Percentiles rank a stretch among this genome's conserved stretches.
Conservation (phyloP, 768 basidiomycete species). For the Auricularia sp. region DNA sequence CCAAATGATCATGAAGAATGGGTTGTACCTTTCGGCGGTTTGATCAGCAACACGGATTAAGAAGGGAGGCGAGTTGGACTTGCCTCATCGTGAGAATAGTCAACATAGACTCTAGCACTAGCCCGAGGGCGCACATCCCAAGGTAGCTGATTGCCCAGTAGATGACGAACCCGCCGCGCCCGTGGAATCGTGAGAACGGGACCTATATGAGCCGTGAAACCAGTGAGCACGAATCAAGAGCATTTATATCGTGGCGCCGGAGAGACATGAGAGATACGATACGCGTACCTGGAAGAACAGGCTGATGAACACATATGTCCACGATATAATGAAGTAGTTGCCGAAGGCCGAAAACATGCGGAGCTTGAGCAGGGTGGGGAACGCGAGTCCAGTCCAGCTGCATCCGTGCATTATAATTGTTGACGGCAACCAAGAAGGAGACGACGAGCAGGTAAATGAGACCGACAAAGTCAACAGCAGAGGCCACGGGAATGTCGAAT, state of each 20-base stretch:
- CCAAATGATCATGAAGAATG: conserved; percentile 20
- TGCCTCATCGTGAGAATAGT: conserved; percentile 37
- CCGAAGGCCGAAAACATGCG: neutral
- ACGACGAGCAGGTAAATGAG: conserved; percentile 23
- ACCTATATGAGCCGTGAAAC: neutral
- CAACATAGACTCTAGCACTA: conserved; percentile 50
- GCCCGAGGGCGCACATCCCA: conserved; percentile 47
- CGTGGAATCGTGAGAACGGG: conserved; percentile 20
- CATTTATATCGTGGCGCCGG: no score
- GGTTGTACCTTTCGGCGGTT: conserved; percentile 3
- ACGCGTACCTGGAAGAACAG: no score
- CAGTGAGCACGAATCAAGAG: no score
- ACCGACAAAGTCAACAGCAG: conserved; percentile 22
- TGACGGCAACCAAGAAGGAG: conserved; percentile 11
- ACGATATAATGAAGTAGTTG: neutral
- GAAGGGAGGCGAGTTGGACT: no score
- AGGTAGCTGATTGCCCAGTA: conserved; percentile 60
- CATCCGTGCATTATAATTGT: conserved; percentile 22
- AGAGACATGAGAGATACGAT: no score
- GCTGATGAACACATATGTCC: neutral
- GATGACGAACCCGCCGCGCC: conserved; percentile 43
- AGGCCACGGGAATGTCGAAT: conserved; percentile 42
- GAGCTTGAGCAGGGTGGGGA: neutral
- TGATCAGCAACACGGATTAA: no score
- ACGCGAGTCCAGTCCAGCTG: neutral